Base-by-base conservation (phyloP, 164 flowering plant genomes). In the Vitis cinerea region DNA sequence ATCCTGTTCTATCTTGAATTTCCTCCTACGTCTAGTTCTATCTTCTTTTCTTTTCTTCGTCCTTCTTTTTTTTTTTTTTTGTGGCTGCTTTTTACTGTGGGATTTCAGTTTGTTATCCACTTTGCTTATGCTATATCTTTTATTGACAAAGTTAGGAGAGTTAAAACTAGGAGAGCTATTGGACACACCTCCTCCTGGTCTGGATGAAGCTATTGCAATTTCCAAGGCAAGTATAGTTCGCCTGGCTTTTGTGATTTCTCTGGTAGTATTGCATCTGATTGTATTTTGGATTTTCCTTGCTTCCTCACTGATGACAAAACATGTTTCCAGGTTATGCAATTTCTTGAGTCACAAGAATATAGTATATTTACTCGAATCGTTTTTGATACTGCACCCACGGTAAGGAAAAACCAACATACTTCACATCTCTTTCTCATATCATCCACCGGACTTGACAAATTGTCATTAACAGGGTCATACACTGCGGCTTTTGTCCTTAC, bases 311-410 rank as follows among this genome's bases (percentile, higher is more conserved):
- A 59, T 57, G 53, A 49, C 10, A 15, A 12, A 59, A 15, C 61
- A 29, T 47, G 23, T 64, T 74, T 56, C 66, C 87, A 94, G 98
- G 98, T 94, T 63, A 90, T 94, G 83, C 97, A 94, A 81, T 92
- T 94, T 84, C 87, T 94, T 75, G 97, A 94, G 65, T 84, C 91
- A 49, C 84, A 53, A 72, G 93, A 92, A 71, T 92, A 88, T 70
- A 84, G 72, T 64, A 85, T 79, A 86, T 94, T 94, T 67, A 92
- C 85, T 50, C 78, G 98, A 62, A 90, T 94, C 60, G 85, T 90
- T 64, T 94, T 94, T 83, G 98, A 94, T 77, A 94, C 98, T 55
- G 98, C 98, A 69, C 98, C 98, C 10, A 94, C 97, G 64, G 98
- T 94, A 67, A 83, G 96, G 15, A 62, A 67, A 69, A 15, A 11